A percentile compares a stretch with the other conserved stretches of the same genome.
These are phyloP conservation scores for Suzukiozyma palmioleophila DNA, from an alignment of 1,139 yeast species.

Conservation along the genomic window DNA sequence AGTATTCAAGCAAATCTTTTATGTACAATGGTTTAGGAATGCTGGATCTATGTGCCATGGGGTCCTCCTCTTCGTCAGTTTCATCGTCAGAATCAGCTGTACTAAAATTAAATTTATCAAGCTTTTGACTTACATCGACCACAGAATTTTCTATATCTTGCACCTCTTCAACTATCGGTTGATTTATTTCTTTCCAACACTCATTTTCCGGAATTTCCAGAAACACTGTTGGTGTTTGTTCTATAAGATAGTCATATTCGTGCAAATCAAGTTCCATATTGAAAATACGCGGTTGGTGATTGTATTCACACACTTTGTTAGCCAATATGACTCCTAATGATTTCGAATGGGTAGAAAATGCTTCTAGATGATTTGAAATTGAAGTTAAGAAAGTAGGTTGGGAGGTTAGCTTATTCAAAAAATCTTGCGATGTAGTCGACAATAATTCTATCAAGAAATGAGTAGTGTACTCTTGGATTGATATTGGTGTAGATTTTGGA, in stretches of 20 bases:
- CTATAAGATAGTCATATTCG: conserved; percentile 7
- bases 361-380: conserved; percentile 41
- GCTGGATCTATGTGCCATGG: conserved; percentile 30
- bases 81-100: conserved; percentile 34
- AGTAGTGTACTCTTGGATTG: conserved; percentile 31
- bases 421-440: conserved; percentile 13
- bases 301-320: conserved; percentile 36
- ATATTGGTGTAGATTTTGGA: conserved; percentile 29
- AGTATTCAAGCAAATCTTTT: conserved; percentile 55
- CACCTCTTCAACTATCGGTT: conserved; percentile 7
- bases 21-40: conserved; percentile 56
- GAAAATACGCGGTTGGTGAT: conserved; percentile 33
- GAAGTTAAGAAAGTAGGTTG: conserved; percentile 33
- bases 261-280: conserved; percentile 17
- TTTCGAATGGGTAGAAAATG: conserved; percentile 39
- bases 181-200: conserved; percentile 14
- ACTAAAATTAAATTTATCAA: neutral
- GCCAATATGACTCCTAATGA: conserved; percentile 44
- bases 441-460: conserved; percentile 27
- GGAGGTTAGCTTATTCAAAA: conserved; percentile 17
- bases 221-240: conserved; percentile 4
- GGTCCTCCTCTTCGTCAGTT: conserved; percentile 52
- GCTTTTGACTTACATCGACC: conserved; percentile 4
- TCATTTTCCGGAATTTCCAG: conserved; percentile 3
- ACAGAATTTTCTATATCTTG: conserved; percentile 7